Evolutionary conservation across 1,284 basidiomycete species (phyloP).

Genomic region (Schizophyllum commune): DNA sequence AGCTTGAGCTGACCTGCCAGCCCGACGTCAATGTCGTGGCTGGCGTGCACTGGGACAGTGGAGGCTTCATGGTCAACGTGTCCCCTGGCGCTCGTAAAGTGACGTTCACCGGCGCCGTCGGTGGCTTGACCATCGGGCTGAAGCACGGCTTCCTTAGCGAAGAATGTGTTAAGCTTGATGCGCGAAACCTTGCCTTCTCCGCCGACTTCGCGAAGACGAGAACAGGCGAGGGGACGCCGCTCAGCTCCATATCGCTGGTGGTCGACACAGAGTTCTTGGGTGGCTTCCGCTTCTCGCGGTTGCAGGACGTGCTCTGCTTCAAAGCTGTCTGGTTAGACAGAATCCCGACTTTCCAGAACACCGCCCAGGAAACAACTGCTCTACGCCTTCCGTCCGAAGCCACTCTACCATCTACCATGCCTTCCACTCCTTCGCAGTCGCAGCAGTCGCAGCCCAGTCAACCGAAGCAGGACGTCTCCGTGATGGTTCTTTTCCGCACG

Average conservation of each 20-base stretch:
- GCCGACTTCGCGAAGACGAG: constrained; percentile 53
- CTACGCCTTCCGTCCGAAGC: constrained; percentile 13
- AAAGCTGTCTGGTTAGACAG: constrained; percentile 87
- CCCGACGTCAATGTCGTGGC: constrained; percentile 86
- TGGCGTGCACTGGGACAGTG: constrained; percentile 84
- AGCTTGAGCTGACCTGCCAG: constrained; percentile 76
- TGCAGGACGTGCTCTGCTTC: constrained; percentile 84
- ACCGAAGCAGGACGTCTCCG: constrained; percentile 44
- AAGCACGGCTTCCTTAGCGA: constrained; percentile 79
- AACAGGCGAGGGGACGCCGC: constrained; percentile 23
- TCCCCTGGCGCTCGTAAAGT: constrained; percentile 64
- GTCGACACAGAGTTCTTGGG: constrained; percentile 74
- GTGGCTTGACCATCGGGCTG: constrained; percentile 69
- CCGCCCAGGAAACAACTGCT: constrained; percentile 22
- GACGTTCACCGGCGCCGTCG: constrained; percentile 71
- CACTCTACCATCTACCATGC: constrained; percentile 2
- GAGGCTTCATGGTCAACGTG: constrained; percentile 77
- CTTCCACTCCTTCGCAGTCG: constrained; percentile 18
- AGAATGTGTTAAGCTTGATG: constrained; percentile 67
- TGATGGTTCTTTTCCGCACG: constrained; percentile 58
- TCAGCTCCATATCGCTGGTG: constrained; percentile 61
- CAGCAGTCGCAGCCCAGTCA: constrained; percentile 12
- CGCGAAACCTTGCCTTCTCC: constrained; percentile 69
- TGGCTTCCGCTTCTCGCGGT: constrained; percentile 65
- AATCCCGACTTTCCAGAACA: constrained; percentile 53